Base-by-base conservation (phyloP, 805 yeast genomes). In the Yarrowia keelungensis region DNA sequence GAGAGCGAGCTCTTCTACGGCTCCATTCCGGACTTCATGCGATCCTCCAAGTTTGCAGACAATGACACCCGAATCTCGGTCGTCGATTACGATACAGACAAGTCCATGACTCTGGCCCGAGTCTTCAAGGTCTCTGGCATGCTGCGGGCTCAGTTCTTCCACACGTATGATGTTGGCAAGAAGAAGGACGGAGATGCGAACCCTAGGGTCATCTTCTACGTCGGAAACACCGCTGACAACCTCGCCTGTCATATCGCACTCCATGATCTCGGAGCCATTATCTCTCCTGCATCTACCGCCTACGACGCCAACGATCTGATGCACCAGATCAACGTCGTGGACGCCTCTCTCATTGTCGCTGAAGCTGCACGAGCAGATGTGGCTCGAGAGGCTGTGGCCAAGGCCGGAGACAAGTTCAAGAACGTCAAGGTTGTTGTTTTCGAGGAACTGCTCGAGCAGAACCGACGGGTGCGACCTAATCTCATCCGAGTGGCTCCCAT, bases 321-420 rank as follows among this genome's bases (percentile, higher is more conserved):
- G 22, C 67, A 62, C 22, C 67, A 62, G 47, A 62, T 62, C 41
- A 61, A 69, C 35, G 73, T 71, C 42, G 69, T 67, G 26, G 56
- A 49, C 38, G 67, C 67, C 5, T 15, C 56, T 36, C n/a, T 49
- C 38, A 39, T 62, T 39, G 56, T 62, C 12, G 47, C 56, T 14
- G 56, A 62, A 38, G 46, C 46, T 5, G 67, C 41, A 8, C 19
- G 47, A 26, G 67, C 67, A 2, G 67, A 47, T 5, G 67, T 47
- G 39, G 67, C 67, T 36, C 45, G 46, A 9, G 39, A 46, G 53
- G 73, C 73, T 36, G 78, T 87, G 65, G 85, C 85, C 71, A 79
- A 83, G 1, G 79, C 86, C 0, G 80, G 83, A 67, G 84, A 82
- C 22, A 5, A 26, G 26, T 42, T 42, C 53, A 59, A 45, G 42